A percentile compares a stretch with the other conserved stretches of the same genome.
These are phyloP conservation scores for Suillus variegatus DNA, from an alignment of 768 basidiomycete species.

Conservation along the genomic window DNA sequence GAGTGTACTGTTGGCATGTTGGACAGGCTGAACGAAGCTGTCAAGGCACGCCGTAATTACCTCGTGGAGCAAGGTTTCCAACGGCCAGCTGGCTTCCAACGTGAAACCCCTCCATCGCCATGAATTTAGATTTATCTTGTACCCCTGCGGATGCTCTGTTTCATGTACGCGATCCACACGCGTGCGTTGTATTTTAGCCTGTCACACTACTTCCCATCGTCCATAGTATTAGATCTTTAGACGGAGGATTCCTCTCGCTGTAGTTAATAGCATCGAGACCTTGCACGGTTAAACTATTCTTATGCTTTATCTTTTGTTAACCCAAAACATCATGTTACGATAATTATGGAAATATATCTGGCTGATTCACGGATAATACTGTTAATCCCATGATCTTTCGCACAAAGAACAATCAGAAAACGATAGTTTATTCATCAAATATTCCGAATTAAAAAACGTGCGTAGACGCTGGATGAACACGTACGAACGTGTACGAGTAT, in stretches of 20 bases:
- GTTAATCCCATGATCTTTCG: too few species aligned
- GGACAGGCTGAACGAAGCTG: slow-evolving; percentile 59
- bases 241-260: background rate
- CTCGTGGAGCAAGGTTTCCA: slow-evolving; percentile 27
- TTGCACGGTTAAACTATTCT: background rate
- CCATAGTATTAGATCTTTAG: background rate
- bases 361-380: background rate
- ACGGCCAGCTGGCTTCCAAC: slow-evolving; percentile 30
- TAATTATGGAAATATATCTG: background rate
- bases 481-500: too few species aligned
- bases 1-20: slow-evolving; percentile 76
- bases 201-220: background rate
- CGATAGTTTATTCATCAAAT: too few species aligned
- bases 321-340: background rate
- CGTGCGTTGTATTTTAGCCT: slow-evolving; percentile 4
- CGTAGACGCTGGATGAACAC: too few species aligned
- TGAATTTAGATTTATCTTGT: slow-evolving; percentile 7
- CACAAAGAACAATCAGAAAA: too few species aligned
- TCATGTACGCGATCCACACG: background rate
- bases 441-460: too few species aligned
- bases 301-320: slow-evolving; percentile 1
- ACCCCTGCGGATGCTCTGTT: background rate
- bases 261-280: background rate
- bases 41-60: slow-evolving; percentile 26
- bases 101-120: slow-evolving; percentile 13